Conservation (phyloP, 768 basidiomycete genomes). For the Pleurotus ostreatus region DNA sequence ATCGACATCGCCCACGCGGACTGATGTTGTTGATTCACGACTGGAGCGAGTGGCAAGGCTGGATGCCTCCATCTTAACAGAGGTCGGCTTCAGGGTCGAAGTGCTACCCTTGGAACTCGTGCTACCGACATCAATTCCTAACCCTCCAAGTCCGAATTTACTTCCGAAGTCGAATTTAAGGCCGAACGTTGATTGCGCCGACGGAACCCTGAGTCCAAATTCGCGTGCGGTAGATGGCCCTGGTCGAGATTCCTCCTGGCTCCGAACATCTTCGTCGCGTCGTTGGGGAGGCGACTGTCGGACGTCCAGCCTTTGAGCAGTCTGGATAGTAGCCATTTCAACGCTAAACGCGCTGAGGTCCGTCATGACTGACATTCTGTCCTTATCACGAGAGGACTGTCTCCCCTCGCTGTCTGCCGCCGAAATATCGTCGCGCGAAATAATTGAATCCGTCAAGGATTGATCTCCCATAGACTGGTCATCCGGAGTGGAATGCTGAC, state of each 20-base stretch:
- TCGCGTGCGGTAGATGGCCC: slow-evolving; percentile 21
- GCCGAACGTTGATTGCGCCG: slow-evolving; percentile 17
- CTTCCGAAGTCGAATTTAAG: slow-evolving; percentile 45
- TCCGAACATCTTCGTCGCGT: background rate
- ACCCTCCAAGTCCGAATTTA: slow-evolving; percentile 31
- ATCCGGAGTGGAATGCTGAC: too few species aligned
- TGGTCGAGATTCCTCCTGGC: slow-evolving; percentile 18
- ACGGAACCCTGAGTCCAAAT: slow-evolving; percentile 22
- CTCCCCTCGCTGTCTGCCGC: background rate
- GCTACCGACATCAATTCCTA: slow-evolving; percentile 26
- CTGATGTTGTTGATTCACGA: slow-evolving; percentile 20
- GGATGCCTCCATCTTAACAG: slow-evolving; percentile 10
- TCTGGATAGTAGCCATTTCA: slow-evolving; percentile 47
- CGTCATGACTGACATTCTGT: slow-evolving; percentile 35
- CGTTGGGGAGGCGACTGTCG: background rate
- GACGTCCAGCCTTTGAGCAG: slow-evolving; percentile 34
- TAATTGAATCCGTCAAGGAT: too few species aligned
- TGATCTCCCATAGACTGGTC: too few species aligned
- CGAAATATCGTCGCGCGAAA: too few species aligned
- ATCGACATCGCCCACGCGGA: slow-evolving; percentile 46
- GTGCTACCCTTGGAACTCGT: slow-evolving; percentile 8
- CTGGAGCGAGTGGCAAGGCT: slow-evolving; percentile 24
- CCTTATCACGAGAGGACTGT: slow-evolving; percentile 20
- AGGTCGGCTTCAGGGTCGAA: slow-evolving; percentile 7
- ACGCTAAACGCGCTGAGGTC: slow-evolving; percentile 39